Evolutionary conservation across 768 basidiomycete genomes (phyloP).

Genomic region (Cyathus striatus): DNA sequence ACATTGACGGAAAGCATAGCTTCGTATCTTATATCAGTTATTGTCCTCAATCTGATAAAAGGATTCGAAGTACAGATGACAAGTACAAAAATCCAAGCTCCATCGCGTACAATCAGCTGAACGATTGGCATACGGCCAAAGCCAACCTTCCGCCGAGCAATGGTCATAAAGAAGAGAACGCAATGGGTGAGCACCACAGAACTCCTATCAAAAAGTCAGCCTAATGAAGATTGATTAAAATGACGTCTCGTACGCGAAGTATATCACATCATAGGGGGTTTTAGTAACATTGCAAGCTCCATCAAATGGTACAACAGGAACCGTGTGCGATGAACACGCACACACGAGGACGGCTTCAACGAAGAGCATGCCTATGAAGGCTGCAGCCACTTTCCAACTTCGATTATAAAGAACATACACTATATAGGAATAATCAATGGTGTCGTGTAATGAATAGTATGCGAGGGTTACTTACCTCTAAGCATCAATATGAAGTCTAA

Average conservation of each 20-base stretch:
- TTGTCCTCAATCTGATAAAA: neutral
- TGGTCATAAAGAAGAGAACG: conserved; percentile 9
- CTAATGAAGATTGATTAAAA: neutral
- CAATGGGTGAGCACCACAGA: conserved; percentile 8
- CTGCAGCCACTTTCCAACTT: conserved; percentile 5
- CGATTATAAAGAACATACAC: conserved; percentile 12
- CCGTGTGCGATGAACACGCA: conserved; percentile 5
- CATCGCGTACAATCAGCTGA: conserved; percentile 10
- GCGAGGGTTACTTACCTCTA: conserved; percentile 5
- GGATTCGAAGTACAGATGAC: conserved; percentile 8
- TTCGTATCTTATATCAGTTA: neutral
- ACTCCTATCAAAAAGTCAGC: conserved; percentile 3
- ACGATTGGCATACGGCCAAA: conserved; percentile 10
- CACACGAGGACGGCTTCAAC: conserved; percentile 7
- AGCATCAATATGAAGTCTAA: conserved; percentile 11
- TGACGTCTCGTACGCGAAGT: conserved; percentile 8
- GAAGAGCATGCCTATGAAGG: conserved; percentile 7
- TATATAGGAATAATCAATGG: neutral
- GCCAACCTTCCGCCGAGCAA: conserved; percentile 11
- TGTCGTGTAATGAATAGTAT: neutral
- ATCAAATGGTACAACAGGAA: conserved; percentile 9
- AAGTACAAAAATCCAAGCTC: conserved; percentile 12
- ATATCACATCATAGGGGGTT: conserved; percentile 9
- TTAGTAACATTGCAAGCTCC: conserved; percentile 9
- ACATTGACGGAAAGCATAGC: conserved; percentile 11